A percentile compares a stretch with the other conserved stretches of the same genome.
These are phyloP conservation scores for Melastoma malabathricum DNA, from an alignment of 345 rosid species.

Conservation along the genomic window DNA sequence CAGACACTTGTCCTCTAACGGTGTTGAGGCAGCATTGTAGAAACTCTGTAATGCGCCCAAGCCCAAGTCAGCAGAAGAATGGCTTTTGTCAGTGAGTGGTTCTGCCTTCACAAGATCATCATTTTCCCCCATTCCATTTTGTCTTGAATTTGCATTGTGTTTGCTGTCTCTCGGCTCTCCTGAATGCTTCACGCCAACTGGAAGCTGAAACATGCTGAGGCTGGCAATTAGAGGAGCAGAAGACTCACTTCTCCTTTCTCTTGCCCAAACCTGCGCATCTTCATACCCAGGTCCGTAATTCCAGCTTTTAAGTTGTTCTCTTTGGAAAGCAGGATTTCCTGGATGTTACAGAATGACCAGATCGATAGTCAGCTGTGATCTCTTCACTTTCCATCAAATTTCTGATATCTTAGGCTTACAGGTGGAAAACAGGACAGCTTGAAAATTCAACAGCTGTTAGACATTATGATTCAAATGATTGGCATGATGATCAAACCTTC, in stretches of 20 bases:
- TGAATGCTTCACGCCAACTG: conserved; percentile 72
- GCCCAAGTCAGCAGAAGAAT: conserved; percentile 31
- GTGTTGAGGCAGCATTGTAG: conserved; percentile 38
- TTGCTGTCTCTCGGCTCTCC: conserved; percentile 26
- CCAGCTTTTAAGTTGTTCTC: conserved; percentile 56
- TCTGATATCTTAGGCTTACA: too few relatives aligned
- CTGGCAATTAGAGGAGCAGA: conserved; percentile 37
- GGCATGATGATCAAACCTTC: too few relatives aligned
- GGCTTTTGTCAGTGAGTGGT: conserved; percentile 19
- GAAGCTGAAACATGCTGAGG: conserved; percentile 54
- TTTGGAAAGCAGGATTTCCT: conserved; percentile 50
- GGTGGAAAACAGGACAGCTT: too few relatives aligned
- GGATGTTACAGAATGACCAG: conserved; percentile 9
- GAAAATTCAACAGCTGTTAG: too few relatives aligned
- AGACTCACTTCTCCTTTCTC: conserved; percentile 42
- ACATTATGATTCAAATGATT: too few relatives aligned
- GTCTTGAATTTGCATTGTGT: conserved; percentile 13
- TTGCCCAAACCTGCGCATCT: conserved; percentile 54
- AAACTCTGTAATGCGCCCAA: conserved; percentile 42
- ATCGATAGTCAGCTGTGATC: background rate
- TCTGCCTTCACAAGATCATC: conserved; percentile 29
- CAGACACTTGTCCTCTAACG: conserved; percentile 40
- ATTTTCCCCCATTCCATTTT: conserved; percentile 16
- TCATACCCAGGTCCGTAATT: conserved; percentile 54
- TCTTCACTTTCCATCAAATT: too few relatives aligned